Evolutionary conservation across 805 yeast species (phyloP).

Genomic region (Suhomyces kilbournensis): DNA sequence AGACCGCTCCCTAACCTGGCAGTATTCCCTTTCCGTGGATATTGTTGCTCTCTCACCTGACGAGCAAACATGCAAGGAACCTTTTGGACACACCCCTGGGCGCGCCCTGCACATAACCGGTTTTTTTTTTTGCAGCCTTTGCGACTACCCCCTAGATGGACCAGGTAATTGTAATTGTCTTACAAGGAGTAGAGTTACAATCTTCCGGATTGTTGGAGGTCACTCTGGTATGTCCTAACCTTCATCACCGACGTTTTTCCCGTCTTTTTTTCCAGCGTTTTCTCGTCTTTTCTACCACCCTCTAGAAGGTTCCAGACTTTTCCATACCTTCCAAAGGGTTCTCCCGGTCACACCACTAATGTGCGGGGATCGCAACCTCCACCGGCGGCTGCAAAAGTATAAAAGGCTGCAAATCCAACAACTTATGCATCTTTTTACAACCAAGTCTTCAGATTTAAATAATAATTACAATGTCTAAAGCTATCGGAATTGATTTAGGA

Average conservation of each 20-base stretch:
- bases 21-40: no score
- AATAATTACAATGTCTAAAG: slow-evolving; percentile 16
- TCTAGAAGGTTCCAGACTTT: slow-evolving; percentile 3
- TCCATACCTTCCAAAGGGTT: slow-evolving; percentile 1
- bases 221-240: no score
- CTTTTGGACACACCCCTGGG: not conserved
- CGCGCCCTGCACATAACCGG: not conserved
- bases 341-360: slow-evolving; percentile 2
- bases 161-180: not conserved
- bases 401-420: slow-evolving; percentile 3
- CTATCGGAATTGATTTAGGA: slow-evolving; percentile 94
- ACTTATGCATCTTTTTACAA: not conserved
- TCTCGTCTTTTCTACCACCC: not conserved
- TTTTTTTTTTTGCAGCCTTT: not conserved
- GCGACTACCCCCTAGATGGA: not conserved
- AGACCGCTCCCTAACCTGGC: no score
- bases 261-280: not conserved
- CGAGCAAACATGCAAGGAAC: not conserved
- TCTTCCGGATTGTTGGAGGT: not conserved
- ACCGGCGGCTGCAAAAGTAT: not conserved
- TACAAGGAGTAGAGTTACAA: not conserved
- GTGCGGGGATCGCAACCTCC: slow-evolving; percentile 6
- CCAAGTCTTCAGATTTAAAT: not conserved
- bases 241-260: no score
- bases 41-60: no score